Evolutionary conservation across 169 alveolate genomes (phyloP), one percentile per base, ranked within the genome.

Genomic region (Plasmodium gallinaceum): DNA sequence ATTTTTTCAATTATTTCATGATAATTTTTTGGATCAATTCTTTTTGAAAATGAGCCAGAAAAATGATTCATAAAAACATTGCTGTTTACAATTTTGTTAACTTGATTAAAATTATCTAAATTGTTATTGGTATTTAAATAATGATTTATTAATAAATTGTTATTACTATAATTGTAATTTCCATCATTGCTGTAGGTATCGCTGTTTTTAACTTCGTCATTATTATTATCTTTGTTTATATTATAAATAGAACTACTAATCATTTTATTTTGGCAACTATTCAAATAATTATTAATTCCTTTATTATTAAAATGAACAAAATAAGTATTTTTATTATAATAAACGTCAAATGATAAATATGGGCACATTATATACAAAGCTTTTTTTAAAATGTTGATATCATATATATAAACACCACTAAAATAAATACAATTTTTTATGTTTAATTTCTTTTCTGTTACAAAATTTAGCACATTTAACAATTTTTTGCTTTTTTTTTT

Each of bases 311-410:
- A 74, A 20, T 74, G 73, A 4, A 74, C 61, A 5, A 60, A 24
- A 51, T 74, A 74, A 16, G 58, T 58, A 43, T 60, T 43, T 45
- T 18, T 74, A 10, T 6, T 57, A 12, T 10, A 9, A 10, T 58
- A 65, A 16, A 74, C 48, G 12, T 60, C 74, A 9, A 60, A 24
- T 4, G 74, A 60, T 42, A 74, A 60, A 24, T 58, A 74, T 7
- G 88, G 88, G n/a, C 88, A 74, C 88, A 74, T 74, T 14, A 74
- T 74, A 37, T 43, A 74, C 5, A 74, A 18, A 9, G 52, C 54
- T 32, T 24, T 74, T 58, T 66, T 57, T n/a, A 74, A 39, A 10
- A 74, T 12, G 32, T 43, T 60, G 6, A 74, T n/a, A 22, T 74
- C 88, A 42, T 16, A 32, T 37, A 32, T 57, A 24, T 74, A 18